Evolutionary conservation across 2,329 filamentous ascomycete species (phyloP).

Genomic region (Aspergillus uvarum): DNA sequence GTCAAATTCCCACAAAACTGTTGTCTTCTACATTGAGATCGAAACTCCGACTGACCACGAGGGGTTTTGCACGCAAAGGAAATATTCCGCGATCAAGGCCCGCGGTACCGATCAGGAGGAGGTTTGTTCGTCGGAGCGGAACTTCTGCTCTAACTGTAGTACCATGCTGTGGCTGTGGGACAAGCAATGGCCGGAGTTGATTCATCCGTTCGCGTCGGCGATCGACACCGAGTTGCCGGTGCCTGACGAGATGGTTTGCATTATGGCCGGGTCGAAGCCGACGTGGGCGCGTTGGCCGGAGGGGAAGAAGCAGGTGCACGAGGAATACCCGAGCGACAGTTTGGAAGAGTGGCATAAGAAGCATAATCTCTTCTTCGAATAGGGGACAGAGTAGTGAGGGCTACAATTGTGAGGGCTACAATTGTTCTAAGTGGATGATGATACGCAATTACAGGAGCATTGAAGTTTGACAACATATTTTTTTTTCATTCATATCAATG

Average conservation of each 20-base stretch:
- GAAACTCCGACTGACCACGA: neutral
- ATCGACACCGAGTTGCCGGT: conserved; percentile 49
- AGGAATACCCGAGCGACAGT: conserved; percentile 40
- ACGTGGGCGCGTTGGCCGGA: conserved; percentile 50
- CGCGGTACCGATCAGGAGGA: conserved; percentile 42
- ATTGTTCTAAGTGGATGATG: conserved; percentile 1
- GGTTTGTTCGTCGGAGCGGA: conserved; percentile 45
- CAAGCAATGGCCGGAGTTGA: conserved; percentile 48
- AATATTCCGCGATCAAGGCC: conserved; percentile 47
- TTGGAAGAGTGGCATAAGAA: conserved; percentile 51
- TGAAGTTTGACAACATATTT: neutral
- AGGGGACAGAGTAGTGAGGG: neutral
- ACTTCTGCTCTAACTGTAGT: conserved; percentile 50
- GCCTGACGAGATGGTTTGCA: conserved; percentile 50
- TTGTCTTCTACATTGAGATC: neutral
- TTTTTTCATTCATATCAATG: neutral
- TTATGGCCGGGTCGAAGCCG: conserved; percentile 47
- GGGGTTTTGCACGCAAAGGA: conserved; percentile 24
- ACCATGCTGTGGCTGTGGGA: conserved; percentile 52
- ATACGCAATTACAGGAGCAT: conserved; percentile 5
- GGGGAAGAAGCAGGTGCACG: conserved; percentile 46
- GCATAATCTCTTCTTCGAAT: conserved; percentile 38
- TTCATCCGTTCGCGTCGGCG: conserved; percentile 52
- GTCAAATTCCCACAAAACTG: neutral
- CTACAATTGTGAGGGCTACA: neutral